Percentiles rank a stretch among this genome's conserved stretches.
phyloP scores from a whole-genome alignment of 805 yeast genomes.

The Candida bentonensis region DNA sequence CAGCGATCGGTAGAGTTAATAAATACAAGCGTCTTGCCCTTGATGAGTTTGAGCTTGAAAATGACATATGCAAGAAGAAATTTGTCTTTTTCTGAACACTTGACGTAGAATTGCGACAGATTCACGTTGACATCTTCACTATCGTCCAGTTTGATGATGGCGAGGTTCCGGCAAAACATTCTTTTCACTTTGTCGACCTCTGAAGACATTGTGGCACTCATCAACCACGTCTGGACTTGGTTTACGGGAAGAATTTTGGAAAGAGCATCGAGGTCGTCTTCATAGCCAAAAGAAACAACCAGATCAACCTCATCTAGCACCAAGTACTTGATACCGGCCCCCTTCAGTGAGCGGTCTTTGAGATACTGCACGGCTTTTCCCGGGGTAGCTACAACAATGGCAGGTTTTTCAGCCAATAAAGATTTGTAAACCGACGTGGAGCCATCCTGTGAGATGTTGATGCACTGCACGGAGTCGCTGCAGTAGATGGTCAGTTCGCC shows the following conservation, averaged over 20 bases:
- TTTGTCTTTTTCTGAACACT: slow-evolving; percentile 79
- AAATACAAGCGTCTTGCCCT: slow-evolving; percentile 82
- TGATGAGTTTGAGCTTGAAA: slow-evolving; percentile 72
- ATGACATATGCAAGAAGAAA: slow-evolving; percentile 83
- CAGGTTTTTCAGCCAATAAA: slow-evolving; percentile 60
- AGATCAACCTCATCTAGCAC: slow-evolving; percentile 95
- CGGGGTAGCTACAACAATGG: slow-evolving; percentile 78
- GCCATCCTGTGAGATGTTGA: slow-evolving; percentile 54
- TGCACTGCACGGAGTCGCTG: slow-evolving; percentile 44
- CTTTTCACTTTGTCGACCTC: slow-evolving; percentile 66
- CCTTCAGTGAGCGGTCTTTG: slow-evolving; percentile 31
- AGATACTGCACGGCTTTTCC: slow-evolving; percentile 46
- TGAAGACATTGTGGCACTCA: slow-evolving; percentile 91
- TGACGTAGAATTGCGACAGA: slow-evolving; percentile 74
- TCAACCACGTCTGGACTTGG: slow-evolving; percentile 66
- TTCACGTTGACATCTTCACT: slow-evolving; percentile 39
- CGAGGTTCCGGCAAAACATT: slow-evolving; percentile 71
- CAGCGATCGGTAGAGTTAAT: slow-evolving; percentile 94
- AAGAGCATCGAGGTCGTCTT: slow-evolving; percentile 64
- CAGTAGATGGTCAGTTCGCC: slow-evolving; percentile 58
- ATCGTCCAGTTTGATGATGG: slow-evolving; percentile 65
- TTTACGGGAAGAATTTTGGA: slow-evolving; percentile 45
- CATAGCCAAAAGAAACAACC: slow-evolving; percentile 77
- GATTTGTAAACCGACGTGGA: slow-evolving; percentile 61
- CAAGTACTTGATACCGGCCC: slow-evolving; percentile 47